phyloP scores from a whole-genome alignment of 768 basidiomycete species.

The Austroboletus eburneus region DNA sequence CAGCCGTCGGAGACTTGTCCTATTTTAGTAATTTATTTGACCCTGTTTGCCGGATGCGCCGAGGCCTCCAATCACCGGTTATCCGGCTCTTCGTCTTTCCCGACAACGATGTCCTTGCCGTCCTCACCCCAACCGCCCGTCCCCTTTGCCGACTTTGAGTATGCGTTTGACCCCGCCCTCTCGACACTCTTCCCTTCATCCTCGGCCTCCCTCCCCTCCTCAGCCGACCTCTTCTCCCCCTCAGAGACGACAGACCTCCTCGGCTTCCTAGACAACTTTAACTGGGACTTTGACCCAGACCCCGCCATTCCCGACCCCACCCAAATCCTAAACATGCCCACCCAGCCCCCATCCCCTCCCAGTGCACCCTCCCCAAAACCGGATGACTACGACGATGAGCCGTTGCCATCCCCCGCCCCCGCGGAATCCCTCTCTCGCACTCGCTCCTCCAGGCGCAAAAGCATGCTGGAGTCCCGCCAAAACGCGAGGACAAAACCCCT shows the following conservation, averaged over 20 bases:
- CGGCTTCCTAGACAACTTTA: conserved; percentile 80
- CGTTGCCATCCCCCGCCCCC: background rate
- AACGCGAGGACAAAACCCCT: conserved; percentile 53
- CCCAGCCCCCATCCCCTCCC: background rate
- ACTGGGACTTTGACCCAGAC: conserved; percentile 57
- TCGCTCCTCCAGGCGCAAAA: conserved; percentile 22
- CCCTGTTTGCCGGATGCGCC: conserved; percentile 17
- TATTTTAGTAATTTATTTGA: conserved; percentile 23
- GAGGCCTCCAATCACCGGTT: background rate
- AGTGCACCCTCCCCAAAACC: conserved; percentile 1
- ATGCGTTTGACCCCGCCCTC: conserved; percentile 61
- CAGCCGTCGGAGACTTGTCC: conserved; percentile 26
- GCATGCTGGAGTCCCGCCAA: conserved; percentile 22
- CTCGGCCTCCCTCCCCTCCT: conserved; percentile 60
- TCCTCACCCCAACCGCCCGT: background rate
- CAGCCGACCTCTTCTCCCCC: conserved; percentile 74
- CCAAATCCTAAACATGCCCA: conserved; percentile 3
- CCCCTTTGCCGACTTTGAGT: conserved; percentile 67
- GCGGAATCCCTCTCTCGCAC: conserved; percentile 10
- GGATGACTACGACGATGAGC: conserved; percentile 9
- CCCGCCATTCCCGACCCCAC: conserved; percentile 16
- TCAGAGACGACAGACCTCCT: conserved; percentile 76
- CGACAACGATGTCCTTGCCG: too few species aligned
- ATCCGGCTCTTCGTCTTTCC: too few species aligned
- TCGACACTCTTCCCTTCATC: conserved; percentile 53